Evolutionary conservation across 495 filamentous ascomycete species (phyloP).

Genomic region (Stereocaulon alpinum): DNA sequence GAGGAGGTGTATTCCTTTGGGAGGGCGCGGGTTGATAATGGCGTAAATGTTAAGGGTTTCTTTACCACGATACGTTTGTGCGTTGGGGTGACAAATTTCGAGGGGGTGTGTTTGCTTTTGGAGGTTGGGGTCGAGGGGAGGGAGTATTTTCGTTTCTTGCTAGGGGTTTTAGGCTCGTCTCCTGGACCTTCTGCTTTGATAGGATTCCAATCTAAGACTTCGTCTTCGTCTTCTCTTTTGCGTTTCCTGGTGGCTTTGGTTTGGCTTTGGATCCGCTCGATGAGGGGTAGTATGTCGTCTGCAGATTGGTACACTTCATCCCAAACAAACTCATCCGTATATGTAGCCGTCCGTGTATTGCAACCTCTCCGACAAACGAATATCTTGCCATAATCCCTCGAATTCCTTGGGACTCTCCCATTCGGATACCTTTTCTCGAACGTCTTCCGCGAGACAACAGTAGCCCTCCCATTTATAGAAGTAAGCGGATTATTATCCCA

Average conservation of each 20-base stretch:
- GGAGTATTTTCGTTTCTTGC: constrained; percentile 43
- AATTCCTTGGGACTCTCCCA: constrained; percentile 63
- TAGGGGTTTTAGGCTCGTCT: constrained; percentile 44
- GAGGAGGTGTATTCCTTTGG: constrained; percentile 67
- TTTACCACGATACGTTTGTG: constrained; percentile 74
- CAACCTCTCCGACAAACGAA: constrained; percentile 87
- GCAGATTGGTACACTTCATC: constrained; percentile 65
- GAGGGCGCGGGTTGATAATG: constrained; percentile 76
- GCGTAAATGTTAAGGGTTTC: constrained; percentile 89
- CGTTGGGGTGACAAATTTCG: constrained; percentile 56
- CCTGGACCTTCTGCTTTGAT: constrained; percentile 36
- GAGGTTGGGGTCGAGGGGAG: constrained; percentile 47
- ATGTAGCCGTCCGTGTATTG: constrained; percentile 75
- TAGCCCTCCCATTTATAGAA: constrained; percentile 83
- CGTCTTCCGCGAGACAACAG: constrained; percentile 57
- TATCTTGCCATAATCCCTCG: constrained; percentile 72
- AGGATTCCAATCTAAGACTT: constrained; percentile 24
- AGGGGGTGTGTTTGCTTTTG: constrained; percentile 42
- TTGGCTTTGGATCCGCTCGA: constrained; percentile 53
- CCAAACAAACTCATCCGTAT: constrained; percentile 90
- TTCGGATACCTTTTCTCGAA: constrained; percentile 62
- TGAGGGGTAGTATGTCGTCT: constrained; percentile 51
- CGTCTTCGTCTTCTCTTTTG: constrained; percentile 39
- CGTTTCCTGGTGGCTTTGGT: constrained; percentile 63
- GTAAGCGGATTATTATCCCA: constrained; percentile 78